phyloP scores from a whole-genome alignment of 371 early-diverging fungal species.

The Mucor piriformis region DNA sequence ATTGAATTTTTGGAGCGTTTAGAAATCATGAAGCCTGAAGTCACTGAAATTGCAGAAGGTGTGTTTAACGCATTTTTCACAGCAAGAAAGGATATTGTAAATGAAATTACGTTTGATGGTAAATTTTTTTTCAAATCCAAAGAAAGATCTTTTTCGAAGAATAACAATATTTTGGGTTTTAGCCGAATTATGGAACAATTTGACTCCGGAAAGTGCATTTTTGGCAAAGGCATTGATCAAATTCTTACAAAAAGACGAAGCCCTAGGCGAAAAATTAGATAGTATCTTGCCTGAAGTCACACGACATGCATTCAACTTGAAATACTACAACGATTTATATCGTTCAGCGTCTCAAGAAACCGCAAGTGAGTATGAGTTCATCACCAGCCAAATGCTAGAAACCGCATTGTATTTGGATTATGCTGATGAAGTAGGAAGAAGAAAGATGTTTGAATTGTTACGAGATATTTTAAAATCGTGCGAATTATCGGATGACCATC shows the following conservation, averaged over 20 bases:
- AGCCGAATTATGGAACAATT: constrained; percentile 77
- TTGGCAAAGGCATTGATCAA: constrained; percentile 68
- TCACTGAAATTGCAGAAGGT: constrained; percentile 71
- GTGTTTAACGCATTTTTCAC: constrained; percentile 70
- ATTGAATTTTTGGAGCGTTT: constrained; percentile 82
- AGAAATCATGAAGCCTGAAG: constrained; percentile 75
- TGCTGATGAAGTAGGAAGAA: constrained; percentile 85
- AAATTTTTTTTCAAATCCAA: no score
- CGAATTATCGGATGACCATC: constrained; percentile 73
- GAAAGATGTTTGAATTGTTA: constrained; percentile 76
- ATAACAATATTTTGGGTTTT: no score
- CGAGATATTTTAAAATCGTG: constrained; percentile 75
- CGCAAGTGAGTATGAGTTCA: constrained; percentile 60
- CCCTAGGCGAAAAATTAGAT: constrained; percentile 63
- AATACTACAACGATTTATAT: constrained; percentile 66
- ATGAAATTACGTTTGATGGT: constrained; percentile 62
- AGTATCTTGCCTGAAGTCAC: constrained; percentile 75
- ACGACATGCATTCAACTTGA: constrained; percentile 69
- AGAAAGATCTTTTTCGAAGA: no score
- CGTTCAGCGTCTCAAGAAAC: constrained; percentile 2
- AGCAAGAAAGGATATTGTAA: constrained; percentile 68
- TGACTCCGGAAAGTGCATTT: constrained; percentile 80
- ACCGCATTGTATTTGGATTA: constrained; percentile 80
- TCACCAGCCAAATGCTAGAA: constrained; percentile 75
- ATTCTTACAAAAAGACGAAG: constrained; percentile 56